A percentile compares a stretch with the other conserved stretches of the same genome.
phyloP scores from a whole-genome alignment of 345 rosid species.

The Dipteronia sinensis region DNA sequence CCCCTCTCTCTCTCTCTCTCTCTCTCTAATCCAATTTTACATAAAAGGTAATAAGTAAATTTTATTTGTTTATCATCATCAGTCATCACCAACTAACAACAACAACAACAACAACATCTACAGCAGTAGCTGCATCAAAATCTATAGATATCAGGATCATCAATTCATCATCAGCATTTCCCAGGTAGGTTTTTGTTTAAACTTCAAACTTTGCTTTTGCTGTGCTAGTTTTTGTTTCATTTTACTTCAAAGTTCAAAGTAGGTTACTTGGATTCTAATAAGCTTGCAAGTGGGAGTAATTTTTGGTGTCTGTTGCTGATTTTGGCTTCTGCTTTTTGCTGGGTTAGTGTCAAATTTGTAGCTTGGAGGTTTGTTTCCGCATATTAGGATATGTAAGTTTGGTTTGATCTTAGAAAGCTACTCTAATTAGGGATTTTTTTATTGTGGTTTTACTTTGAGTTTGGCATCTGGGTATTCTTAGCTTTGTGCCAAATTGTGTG shows the following conservation, averaged over 20 bases:
- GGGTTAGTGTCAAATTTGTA: conserved; percentile 10
- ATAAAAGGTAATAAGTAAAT: neutral
- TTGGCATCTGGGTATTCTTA: conserved; percentile 22
- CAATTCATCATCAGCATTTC: conserved; percentile 6
- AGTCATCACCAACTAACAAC: neutral
- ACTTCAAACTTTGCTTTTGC: conserved; percentile 9
- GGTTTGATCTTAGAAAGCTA: conserved; percentile 14
- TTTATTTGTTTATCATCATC: neutral
- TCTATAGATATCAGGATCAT: conserved; percentile 15
- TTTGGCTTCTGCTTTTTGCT: conserved; percentile 24
- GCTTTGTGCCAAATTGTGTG: conserved; percentile 17
- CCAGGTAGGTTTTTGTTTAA: conserved; percentile 35
- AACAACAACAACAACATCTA: neutral
- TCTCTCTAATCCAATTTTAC: conserved; percentile 14
- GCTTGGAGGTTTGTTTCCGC: conserved; percentile 2
- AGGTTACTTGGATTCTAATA: neutral
- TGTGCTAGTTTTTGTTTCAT: neutral
- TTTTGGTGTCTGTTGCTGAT: conserved; percentile 15
- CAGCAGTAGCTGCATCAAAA: neutral
- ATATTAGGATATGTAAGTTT: conserved; percentile 13
- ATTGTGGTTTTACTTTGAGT: neutral
- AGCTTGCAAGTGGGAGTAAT: neutral
- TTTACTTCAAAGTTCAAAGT: conserved; percentile 15
- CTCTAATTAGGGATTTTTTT: conserved; percentile 1
- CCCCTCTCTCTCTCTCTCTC: conserved; percentile 12